Evolutionary conservation across 2,329 filamentous ascomycete genomes (phyloP), one percentile per base, ranked within the genome.

Genomic region (Parastagonospora nodorum): DNA sequence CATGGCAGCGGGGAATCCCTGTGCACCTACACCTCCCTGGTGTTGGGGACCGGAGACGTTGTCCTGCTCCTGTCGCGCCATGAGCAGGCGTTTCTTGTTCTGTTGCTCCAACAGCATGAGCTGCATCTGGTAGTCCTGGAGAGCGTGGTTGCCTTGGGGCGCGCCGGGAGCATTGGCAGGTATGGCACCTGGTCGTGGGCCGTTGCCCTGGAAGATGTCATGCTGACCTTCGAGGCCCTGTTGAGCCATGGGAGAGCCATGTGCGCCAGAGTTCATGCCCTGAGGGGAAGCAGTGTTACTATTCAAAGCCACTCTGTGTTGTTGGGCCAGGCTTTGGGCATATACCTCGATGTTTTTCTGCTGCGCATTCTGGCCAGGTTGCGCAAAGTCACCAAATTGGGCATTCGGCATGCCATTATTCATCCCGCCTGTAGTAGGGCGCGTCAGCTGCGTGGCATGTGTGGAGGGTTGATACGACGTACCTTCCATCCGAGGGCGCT

Each of bases 51-150:
- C 80, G 51, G 77, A 72, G 72, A 86, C 82, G 67, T 77, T 84
- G 57, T 92, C 90, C 72, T 93, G 89, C 69, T 92, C 85, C 74
- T 86, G 88, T 14, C 89, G 85, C 32, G 89, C 89, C 88, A 92
- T 91, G 80, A 92, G 86, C 42, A 93, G 80, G 14, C 89, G 81
- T 75, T 92, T 92, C 80, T 92, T 93, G 65, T 93, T 93, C 75
- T 93, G 89, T 74, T 92, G 89, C 74, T 93, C 89, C 12, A 93
- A 81, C 42, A 92, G 76, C 89, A 92, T 93, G 69, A 93, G 77
- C 72, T 93, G 89, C 89, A 92, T 92, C 77, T 93, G 89, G 66
- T 93, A 93, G 72, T 94, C 89, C 73, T 92, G 89, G 39, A 93
- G 80, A 16, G 89, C 89, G 71, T 92, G 89, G 69, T 91, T 93